A percentile compares a stretch with the other conserved stretches of the same genome.
These are phyloP conservation scores for Zygotorulaspora chibaensis DNA, from an alignment of 805 yeast species.

Conservation along the genomic window DNA sequence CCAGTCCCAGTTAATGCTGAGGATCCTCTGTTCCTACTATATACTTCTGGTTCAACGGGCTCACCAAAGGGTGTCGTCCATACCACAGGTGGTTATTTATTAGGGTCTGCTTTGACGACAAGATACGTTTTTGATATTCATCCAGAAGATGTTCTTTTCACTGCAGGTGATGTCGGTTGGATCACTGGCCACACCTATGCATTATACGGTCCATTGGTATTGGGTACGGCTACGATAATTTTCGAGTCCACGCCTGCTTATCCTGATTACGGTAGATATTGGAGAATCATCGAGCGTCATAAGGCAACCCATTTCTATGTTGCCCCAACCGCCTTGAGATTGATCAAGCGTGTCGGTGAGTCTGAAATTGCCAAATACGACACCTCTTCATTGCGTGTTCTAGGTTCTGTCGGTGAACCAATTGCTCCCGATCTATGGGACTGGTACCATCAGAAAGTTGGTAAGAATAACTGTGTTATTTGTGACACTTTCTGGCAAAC, in stretches of 20 bases:
- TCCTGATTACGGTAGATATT: constrained; percentile 91
- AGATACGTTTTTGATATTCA: constrained; percentile 92
- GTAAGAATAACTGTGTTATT: constrained; percentile 83
- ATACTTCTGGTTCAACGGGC: constrained; percentile 98
- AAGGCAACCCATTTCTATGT: constrained; percentile 94
- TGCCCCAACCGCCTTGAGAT: constrained; percentile 96
- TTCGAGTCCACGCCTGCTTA: constrained; percentile 98
- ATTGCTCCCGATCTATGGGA: constrained; percentile 98
- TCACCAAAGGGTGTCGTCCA: constrained; percentile 98
- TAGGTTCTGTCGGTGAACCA: constrained; percentile 98
- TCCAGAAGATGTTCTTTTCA: constrained; percentile 80
- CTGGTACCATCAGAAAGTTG: constrained; percentile 93
- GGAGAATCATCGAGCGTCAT: constrained; percentile 92
- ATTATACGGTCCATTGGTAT: constrained; percentile 83
- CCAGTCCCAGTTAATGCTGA: constrained; percentile 85
- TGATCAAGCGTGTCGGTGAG: constrained; percentile 87
- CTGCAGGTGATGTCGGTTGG: constrained; percentile 99
- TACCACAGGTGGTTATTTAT: constrained; percentile 87
- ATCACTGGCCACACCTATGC: constrained; percentile 98
- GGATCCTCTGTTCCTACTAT: constrained; percentile 91
- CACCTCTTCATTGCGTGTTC: constrained; percentile 78
- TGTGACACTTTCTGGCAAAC: constrained; percentile 99
- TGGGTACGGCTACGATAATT: constrained; percentile 87
- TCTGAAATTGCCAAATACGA: constrained; percentile 75
- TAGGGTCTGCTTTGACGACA: constrained; percentile 89